phyloP scores from a whole-genome alignment of 768 basidiomycete species.

The Boletus rubescentipes region DNA sequence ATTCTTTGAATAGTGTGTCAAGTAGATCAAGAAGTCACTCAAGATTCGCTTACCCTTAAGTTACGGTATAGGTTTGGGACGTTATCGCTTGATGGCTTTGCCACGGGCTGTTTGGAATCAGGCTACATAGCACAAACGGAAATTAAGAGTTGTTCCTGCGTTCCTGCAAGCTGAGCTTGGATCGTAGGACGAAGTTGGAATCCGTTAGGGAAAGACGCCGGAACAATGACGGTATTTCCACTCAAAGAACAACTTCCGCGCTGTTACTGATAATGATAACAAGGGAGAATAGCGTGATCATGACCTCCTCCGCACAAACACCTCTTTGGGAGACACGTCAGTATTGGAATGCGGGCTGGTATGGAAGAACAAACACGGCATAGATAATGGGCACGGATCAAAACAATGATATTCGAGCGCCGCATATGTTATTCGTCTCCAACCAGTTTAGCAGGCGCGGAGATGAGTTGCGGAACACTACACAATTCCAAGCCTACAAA shows the following conservation, averaged over 20 bases:
- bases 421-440: not conserved
- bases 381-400: not conserved
- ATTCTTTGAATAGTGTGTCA: not conserved
- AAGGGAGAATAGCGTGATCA: not conserved
- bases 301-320: constrained; percentile 2
- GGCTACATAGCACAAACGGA: not conserved
- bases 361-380: not conserved
- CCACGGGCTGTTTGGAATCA: not conserved
- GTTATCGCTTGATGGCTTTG: not conserved
- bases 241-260: not conserved
- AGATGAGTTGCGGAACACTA: not conserved
- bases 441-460: not conserved
- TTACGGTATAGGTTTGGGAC: not conserved
- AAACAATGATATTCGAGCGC: not conserved
- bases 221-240: not conserved
- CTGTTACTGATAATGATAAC: not conserved
- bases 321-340: not conserved
- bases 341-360: not conserved
- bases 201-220: not conserved
- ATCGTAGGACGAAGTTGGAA: not conserved
- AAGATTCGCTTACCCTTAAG: no score
- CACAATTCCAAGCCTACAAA: not conserved
- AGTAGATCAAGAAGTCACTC: not conserved
- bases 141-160: not conserved
- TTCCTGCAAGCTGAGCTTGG: not conserved